Evolutionary conservation across 108 stramenopile species (phyloP).

Genomic region (Cyclotella choctawhatcheeana): DNA sequence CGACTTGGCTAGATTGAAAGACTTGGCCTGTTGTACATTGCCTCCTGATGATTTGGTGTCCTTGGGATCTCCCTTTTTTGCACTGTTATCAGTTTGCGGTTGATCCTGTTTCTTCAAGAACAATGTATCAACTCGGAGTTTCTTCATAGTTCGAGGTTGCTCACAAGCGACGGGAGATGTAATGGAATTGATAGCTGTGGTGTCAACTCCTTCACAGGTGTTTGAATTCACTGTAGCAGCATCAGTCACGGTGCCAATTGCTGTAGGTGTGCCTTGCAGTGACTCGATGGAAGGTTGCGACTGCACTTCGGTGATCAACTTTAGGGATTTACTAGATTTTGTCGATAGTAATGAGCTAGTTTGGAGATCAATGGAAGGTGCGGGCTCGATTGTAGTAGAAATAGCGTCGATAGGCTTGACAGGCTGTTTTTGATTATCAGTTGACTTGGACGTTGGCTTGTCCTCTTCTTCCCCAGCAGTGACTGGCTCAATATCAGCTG

Average conservation of each 20-base stretch:
- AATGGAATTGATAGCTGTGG: neutral
- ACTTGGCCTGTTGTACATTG: too few species aligned
- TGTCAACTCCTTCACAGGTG: neutral
- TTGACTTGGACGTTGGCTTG: too few species aligned
- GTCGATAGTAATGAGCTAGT: neutral
- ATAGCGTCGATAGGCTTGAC: neutral
- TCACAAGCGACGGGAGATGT: neutral
- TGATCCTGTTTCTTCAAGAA: neutral
- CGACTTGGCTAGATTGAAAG: neutral
- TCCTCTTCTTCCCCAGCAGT: too few species aligned
- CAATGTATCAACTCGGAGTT: neutral
- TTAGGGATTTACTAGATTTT: neutral
- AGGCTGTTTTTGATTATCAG: neutral
- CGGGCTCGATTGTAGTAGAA: neutral
- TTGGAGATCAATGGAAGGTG: conserved; percentile 1
- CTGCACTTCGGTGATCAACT: neutral
- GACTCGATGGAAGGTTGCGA: neutral
- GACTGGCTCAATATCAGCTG: neutral
- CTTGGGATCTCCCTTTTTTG: neutral
- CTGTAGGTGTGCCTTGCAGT: neutral
- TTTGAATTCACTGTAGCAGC: neutral
- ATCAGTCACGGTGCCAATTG: neutral
- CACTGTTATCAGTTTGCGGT: neutral
- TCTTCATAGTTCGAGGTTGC: neutral
- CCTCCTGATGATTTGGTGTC: neutral